Evolutionary conservation across 257 asterid species (phyloP).

Genomic region (Solanum chmielewskii): DNA sequence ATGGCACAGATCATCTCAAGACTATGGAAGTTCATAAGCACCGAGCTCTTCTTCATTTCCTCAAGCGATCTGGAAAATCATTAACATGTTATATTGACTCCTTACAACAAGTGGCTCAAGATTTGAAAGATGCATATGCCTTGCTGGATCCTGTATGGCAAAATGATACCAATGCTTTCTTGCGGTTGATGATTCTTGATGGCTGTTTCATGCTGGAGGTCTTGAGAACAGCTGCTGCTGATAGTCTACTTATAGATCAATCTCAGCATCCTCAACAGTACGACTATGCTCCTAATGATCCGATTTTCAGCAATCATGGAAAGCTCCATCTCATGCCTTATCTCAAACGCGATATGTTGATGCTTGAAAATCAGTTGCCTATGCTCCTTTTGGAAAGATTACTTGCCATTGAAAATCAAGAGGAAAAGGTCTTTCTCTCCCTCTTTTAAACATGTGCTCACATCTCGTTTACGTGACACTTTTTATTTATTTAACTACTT

Average conservation of each 20-base stretch:
- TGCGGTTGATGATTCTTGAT: conserved; percentile 7
- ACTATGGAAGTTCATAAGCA: conserved; percentile 46
- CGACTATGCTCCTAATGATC: conserved; percentile 4
- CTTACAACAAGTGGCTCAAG: conserved; percentile 4
- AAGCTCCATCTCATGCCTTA: conserved; percentile 3
- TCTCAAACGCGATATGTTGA: conserved; percentile 6
- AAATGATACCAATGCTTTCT: neutral
- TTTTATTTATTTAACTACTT: neutral
- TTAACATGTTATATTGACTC: neutral
- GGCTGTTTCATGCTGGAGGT: conserved; percentile 11
- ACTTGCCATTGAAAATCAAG: neutral
- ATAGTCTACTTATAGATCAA: neutral
- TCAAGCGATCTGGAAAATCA: conserved; percentile 13
- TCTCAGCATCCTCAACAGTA: neutral
- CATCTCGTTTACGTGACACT: neutral
- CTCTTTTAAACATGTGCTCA: neutral
- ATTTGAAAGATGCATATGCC: conserved; percentile 33
- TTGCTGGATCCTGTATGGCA: neutral
- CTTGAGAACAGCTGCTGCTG: neutral
- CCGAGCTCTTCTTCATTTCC: conserved; percentile 34
- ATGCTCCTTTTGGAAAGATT: conserved; percentile 1
- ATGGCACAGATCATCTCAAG: neutral
- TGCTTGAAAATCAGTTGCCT: conserved; percentile 12
- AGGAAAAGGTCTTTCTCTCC: neutral
- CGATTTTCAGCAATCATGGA: conserved; percentile 9